These are phyloP conservation scores for Meira miltonrushii DNA, from an alignment of 1,284 basidiomycete genomes.

Conservation along the genomic window DNA sequence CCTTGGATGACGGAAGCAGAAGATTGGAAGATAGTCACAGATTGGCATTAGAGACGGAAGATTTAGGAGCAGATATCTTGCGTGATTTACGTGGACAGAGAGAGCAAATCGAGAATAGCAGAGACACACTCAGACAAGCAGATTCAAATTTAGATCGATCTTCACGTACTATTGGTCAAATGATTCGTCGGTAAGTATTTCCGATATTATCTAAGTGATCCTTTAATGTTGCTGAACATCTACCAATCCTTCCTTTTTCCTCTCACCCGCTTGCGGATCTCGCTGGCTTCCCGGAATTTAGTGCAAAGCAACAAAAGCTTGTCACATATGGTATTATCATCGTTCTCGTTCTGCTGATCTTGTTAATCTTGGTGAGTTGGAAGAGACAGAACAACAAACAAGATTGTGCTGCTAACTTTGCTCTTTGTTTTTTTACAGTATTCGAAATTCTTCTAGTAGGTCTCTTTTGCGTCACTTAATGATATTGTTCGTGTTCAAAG, in stretches of 20 bases:
- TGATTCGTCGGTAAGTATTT: conserved; percentile 60
- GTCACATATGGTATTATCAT: conserved; percentile 45
- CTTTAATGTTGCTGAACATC: background rate
- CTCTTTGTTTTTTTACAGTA: background rate
- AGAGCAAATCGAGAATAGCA: conserved; percentile 89
- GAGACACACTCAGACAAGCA: conserved; percentile 67
- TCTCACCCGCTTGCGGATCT: conserved; percentile 10
- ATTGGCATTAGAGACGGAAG: conserved; percentile 91
- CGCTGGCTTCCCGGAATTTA: conserved; percentile 15
- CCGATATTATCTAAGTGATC: background rate
- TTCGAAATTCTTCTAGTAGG: background rate
- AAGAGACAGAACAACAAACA: background rate
- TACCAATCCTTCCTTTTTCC: conserved; percentile 1
- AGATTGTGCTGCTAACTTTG: background rate
- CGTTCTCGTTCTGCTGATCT: conserved; percentile 49
- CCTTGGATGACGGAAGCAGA: conserved; percentile 56
- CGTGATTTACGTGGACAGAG: conserved; percentile 77
- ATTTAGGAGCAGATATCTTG: conserved; percentile 87
- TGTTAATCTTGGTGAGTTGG: conserved; percentile 37
- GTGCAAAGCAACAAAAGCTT: conserved; percentile 50
- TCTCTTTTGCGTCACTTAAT: background rate
- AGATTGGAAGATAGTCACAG: conserved; percentile 84
- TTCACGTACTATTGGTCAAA: conserved; percentile 60
- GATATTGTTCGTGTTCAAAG: background rate
- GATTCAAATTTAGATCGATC: conserved; percentile 61